Percentiles rank a stretch among this genome's conserved stretches.
Conservation (phyloP, 805 yeast genomes). For the Naumovozyma castellii region DNA sequence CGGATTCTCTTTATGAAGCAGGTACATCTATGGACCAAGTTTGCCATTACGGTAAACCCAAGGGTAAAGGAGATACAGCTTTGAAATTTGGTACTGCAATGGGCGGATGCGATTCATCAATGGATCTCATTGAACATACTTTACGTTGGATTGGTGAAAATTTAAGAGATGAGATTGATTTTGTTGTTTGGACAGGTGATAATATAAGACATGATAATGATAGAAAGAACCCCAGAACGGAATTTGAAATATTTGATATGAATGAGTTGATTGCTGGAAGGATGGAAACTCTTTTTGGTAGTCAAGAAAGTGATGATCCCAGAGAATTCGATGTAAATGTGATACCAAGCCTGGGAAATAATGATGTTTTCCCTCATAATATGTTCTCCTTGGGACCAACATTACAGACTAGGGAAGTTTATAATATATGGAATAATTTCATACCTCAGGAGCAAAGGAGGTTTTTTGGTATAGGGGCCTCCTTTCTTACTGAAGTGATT, state of each 20-base stretch:
- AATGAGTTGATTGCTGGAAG: conserved; percentile 47
- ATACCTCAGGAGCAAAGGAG: conserved; percentile 73
- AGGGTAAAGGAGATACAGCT: conserved; percentile 35
- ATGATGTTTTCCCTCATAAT: conserved; percentile 85
- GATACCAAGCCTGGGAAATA: conserved; percentile 73
- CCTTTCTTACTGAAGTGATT: conserved; percentile 66
- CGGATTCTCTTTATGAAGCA: conserved; percentile 55
- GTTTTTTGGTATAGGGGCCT: conserved; percentile 64
- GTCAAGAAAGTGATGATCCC: conserved; percentile 36
- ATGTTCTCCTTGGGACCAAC: conserved; percentile 82
- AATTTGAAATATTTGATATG: conserved; percentile 58
- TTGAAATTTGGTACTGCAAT: conserved; percentile 67
- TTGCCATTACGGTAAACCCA: conserved; percentile 43
- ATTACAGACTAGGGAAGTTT: conserved; percentile 71
- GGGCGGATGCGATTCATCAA: conserved; percentile 71
- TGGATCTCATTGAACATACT: conserved; percentile 50
- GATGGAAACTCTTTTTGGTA: conserved; percentile 46
- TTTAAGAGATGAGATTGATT: conserved; percentile 68
- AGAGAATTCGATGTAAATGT: conserved; percentile 39
- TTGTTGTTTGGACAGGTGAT: conserved; percentile 88
- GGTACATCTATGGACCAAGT: conserved; percentile 40
- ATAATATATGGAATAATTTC: conserved; percentile 60
- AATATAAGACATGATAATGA: conserved; percentile 81
- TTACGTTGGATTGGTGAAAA: conserved; percentile 57
- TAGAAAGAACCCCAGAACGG: conserved; percentile 63